These are phyloP conservation scores for Syzygium malaccense DNA, from an alignment of 441 rosid genomes.

Conservation along the genomic window DNA sequence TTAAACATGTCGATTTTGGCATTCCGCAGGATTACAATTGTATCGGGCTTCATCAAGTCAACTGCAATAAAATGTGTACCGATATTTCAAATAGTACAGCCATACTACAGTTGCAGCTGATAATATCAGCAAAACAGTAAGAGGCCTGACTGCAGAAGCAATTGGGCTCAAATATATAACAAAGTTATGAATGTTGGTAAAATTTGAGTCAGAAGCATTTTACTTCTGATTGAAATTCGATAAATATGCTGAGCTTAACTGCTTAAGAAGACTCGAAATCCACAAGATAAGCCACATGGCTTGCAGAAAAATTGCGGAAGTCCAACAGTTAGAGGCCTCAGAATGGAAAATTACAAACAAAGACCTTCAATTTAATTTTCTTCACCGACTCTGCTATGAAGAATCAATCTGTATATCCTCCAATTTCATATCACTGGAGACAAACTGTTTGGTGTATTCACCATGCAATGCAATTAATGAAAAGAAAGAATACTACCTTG, in stretches of 20 bases:
- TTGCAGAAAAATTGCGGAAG: background rate
- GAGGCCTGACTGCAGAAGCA: background rate
- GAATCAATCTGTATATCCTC: background rate
- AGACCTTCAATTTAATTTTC: background rate
- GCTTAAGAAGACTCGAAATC: background rate
- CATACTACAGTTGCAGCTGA: background rate
- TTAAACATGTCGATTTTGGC: constrained; percentile 11
- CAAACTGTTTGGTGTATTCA: background rate
- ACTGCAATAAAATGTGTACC: background rate
- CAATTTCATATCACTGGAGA: background rate
- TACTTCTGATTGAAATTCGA: background rate
- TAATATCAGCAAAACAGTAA: background rate
- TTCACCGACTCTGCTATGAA: background rate
- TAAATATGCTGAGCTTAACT: background rate
- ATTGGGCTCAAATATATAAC: background rate
- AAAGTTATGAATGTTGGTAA: background rate
- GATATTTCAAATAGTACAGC: background rate
- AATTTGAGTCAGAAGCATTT: background rate
- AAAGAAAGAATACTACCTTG: constrained; percentile 6
- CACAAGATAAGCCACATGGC: background rate
- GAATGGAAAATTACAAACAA: background rate
- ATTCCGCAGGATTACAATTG: constrained; percentile 8
- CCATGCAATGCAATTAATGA: background rate
- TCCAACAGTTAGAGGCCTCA: background rate
- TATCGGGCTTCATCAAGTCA: constrained; percentile 3